Base-by-base conservation (phyloP, 2,329 filamentous ascomycete genomes). In the Aspergillus sp. region DNA sequence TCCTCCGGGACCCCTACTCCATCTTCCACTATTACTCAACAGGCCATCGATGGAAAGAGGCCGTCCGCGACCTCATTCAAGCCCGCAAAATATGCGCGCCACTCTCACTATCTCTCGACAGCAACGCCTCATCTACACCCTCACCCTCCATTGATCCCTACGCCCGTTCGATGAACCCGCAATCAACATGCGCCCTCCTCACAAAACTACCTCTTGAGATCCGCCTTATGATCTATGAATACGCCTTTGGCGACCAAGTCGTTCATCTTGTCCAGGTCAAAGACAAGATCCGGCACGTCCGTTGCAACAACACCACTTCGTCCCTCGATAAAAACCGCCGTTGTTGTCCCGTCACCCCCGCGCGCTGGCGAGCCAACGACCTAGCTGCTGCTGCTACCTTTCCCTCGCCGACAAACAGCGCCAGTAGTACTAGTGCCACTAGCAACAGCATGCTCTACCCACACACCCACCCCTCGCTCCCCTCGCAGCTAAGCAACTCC, bases 11-110 rank as follows among this genome's bases (percentile, higher is more conserved):
- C 53, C 72, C 72, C 42, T 75, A 74, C 57, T 73, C 71, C 17
- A 74, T 75, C 61, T 74, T 68, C 60, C 72, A 75, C 53, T 75
- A 74, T 55, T 75, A 75, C 38, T 62, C 71, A 38, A 72, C 68
- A 30, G 70, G 70, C 5, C 69, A 66, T 26, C 65, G 68, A 48
- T 75, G 72, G 72, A 66, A 72, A 55, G 71, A 74, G 41, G 67
- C 68, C 6, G 56, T 75, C 43, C 70, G 71, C 39, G 64, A 67
- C 26, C 62, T 75, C n/a, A 74, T 75, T 34, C 68, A 71, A 32
- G 62, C 70, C 3, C 71, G 72, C 47, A 62, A 69, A 53, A 74
- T 74, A 62, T 74, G 72, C 45, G 61, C 71, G 2, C 71, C 71
- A 32, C 45, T 44, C 38, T 41, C 24, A 24, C 54, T 32, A 5